phyloP scores from a whole-genome alignment of 345 rosid species.

The Eucalyptus viminalis region DNA sequence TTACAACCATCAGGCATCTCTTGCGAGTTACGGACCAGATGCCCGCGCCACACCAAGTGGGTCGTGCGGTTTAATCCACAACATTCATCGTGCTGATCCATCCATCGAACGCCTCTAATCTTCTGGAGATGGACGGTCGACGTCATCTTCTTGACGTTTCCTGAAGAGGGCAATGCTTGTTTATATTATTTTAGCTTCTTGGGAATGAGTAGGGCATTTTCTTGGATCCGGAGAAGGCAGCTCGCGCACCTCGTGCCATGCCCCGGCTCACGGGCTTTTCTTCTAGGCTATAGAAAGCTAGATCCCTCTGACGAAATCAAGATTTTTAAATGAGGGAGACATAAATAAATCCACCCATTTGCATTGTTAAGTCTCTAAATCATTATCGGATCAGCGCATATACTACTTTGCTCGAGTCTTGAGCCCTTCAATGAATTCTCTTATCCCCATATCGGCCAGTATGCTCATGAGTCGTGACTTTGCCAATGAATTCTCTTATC shows the following conservation, averaged over 20 bases:
- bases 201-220: not conserved
- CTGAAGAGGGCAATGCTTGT: not conserved
- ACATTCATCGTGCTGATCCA: not conserved
- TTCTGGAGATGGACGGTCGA: not conserved
- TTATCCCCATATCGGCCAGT: not conserved
- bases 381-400: not conserved
- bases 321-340: not conserved
- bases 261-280: not conserved
- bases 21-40: not conserved
- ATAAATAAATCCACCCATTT: not conserved
- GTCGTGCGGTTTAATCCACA: not conserved
- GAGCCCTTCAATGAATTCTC: not conserved
- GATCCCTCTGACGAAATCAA: not conserved
- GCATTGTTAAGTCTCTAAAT: not conserved
- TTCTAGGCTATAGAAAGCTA: not conserved
- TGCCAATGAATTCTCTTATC: not conserved
- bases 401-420: not conserved
- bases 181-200: not conserved
- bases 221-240: conserved; percentile 3
- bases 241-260: not conserved
- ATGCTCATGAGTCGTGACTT: not conserved
- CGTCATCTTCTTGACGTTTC: not conserved
- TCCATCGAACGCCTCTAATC: not conserved
- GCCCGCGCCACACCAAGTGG: not conserved
- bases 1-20: not conserved